Evolutionary conservation across 768 basidiomycete species (phyloP).

Genomic region (Gymnopilus dilepis): DNA sequence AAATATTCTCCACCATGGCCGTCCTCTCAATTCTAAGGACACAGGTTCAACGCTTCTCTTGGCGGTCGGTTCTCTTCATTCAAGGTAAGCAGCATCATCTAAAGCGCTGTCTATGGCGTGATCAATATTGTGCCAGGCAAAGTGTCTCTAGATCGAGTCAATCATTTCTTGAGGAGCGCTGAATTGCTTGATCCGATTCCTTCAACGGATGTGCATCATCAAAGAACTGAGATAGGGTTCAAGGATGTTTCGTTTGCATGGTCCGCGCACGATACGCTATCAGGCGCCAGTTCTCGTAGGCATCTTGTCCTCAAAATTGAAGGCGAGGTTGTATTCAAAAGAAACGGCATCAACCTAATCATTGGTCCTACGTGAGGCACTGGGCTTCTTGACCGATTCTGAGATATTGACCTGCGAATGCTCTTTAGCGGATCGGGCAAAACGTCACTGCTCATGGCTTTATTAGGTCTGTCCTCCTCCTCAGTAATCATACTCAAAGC

Average conservation of each 20-base stretch:
- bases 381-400: background rate
- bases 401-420: background rate
- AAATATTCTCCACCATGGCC: slow-evolving; percentile 58
- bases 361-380: slow-evolving; percentile 13
- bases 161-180: slow-evolving; percentile 48
- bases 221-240: slow-evolving; percentile 49
- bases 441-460: slow-evolving; percentile 14
- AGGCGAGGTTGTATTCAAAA: slow-evolving; percentile 40
- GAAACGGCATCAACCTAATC: slow-evolving; percentile 14
- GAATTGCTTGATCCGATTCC: slow-evolving; percentile 47
- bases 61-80: slow-evolving; percentile 33
- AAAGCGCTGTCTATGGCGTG: background rate
- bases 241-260: slow-evolving; percentile 61
- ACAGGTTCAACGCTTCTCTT: slow-evolving; percentile 9
- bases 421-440: slow-evolving; percentile 10
- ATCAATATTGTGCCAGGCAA: slow-evolving; percentile 33
- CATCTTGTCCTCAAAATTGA: slow-evolving; percentile 32
- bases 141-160: slow-evolving; percentile 66
- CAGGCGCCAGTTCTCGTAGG: background rate
- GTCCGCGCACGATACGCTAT: slow-evolving; percentile 36
- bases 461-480: slow-evolving; percentile 4
- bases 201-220: slow-evolving; percentile 3
- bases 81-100: background rate
- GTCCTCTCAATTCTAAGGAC: slow-evolving; percentile 58
- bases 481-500: too few relatives aligned